Evolutionary conservation across 2,329 filamentous ascomycete genomes (phyloP).

Genomic region (Exophiala oligosperma): DNA sequence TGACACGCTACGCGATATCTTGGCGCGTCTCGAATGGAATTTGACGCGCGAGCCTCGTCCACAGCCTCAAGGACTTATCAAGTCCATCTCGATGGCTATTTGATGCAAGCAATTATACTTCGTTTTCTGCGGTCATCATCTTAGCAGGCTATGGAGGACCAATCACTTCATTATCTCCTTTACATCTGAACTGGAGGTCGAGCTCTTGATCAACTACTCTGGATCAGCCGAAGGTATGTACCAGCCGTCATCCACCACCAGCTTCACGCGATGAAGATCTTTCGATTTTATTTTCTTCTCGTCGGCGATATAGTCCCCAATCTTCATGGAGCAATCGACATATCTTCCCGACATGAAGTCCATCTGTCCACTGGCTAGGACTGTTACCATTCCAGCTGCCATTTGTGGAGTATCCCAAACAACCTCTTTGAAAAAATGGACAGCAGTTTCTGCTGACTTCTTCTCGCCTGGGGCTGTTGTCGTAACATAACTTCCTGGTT

Average conservation of each 20-base stretch:
- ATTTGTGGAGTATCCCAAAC: conserved; percentile 25
- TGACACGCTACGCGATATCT: no score
- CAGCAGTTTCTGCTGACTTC: conserved; percentile 22
- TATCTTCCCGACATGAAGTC: conserved; percentile 25
- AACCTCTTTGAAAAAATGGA: conserved; percentile 17
- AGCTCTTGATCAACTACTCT: not conserved
- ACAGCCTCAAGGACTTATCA: not conserved
- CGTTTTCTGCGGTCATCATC: not conserved
- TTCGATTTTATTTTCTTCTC: conserved; percentile 16
- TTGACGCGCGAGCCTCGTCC: not conserved
- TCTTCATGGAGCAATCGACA: conserved; percentile 17
- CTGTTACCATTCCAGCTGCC: conserved; percentile 22
- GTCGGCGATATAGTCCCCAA: conserved; percentile 16
- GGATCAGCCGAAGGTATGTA: conserved; percentile 11
- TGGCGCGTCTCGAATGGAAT: not conserved
- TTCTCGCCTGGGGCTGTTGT: conserved; percentile 12
- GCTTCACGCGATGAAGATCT: conserved; percentile 21
- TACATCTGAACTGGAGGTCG: not conserved
- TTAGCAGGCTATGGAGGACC: not conserved
- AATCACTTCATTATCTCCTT: not conserved
- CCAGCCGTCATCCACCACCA: conserved; percentile 17
- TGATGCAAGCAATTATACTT: not conserved
- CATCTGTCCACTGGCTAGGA: conserved; percentile 18
- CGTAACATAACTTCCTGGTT: conserved; percentile 20
- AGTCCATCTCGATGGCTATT: not conserved